Evolutionary conservation across 345 rosid genomes (phyloP).

Genomic region (Syzygium jambos): DNA sequence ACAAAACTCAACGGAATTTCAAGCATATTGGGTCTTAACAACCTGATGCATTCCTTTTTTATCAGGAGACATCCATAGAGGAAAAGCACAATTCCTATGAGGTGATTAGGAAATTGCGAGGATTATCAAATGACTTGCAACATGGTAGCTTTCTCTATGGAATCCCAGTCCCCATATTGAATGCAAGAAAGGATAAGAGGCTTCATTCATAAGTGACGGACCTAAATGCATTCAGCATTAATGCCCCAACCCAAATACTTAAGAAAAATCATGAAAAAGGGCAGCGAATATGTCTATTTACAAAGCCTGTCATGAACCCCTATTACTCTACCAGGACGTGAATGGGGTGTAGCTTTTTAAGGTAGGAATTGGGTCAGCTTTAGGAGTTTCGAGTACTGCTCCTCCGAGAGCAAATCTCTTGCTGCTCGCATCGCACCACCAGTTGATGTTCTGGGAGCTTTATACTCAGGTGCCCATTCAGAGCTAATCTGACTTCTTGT

Average conservation of each 20-base stretch:
- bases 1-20: no score
- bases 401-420: conserved; percentile 73
- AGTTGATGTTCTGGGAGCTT: conserved; percentile 58
- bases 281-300: no score
- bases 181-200: background rate
- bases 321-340: no score
- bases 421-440: conserved; percentile 57
- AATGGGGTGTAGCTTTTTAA: conserved; percentile 31
- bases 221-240: background rate
- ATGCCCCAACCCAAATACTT: background rate
- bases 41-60: background rate
- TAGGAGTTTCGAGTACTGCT: conserved; percentile 18
- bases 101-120: background rate
- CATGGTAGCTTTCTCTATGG: background rate
- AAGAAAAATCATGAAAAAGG: background rate
- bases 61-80: background rate
- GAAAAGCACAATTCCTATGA: background rate
- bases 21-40: no score
- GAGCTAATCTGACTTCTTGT: background rate
- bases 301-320: background rate
- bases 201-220: background rate
- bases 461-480: background rate
- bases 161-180: background rate
- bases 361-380: conserved; percentile 26
- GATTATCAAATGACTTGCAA: background rate